These are phyloP conservation scores for Mortierella antarctica DNA, from an alignment of 192 early-diverging fungal genomes.

Conservation along the genomic window DNA sequence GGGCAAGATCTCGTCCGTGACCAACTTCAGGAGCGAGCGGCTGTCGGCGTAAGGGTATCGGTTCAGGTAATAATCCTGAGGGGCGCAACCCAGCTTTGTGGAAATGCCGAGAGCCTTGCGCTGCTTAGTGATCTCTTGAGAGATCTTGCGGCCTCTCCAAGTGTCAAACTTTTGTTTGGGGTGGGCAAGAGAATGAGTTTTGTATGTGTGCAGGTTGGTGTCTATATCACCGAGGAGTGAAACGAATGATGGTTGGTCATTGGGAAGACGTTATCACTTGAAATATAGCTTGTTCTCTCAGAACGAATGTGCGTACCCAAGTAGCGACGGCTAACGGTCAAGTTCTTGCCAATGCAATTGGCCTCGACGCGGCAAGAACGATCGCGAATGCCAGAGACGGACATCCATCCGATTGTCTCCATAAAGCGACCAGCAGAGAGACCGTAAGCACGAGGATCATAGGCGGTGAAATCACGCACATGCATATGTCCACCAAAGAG, in stretches of 20 bases:
- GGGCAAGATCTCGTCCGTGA: constrained; percentile 52
- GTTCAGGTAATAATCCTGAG: constrained; percentile 63
- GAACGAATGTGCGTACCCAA: constrained; percentile 10
- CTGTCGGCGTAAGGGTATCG: constrained; percentile 51
- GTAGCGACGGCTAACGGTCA: constrained; percentile 62
- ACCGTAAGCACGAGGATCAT: constrained; percentile 57
- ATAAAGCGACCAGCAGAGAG: constrained; percentile 63
- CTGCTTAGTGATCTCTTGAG: constrained; percentile 45
- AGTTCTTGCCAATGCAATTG: constrained; percentile 44
- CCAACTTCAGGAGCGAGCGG: constrained; percentile 47
- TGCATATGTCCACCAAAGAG: constrained; percentile 67
- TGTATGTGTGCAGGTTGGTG: constrained; percentile 63
- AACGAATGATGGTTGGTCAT: no score
- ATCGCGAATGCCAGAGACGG: constrained; percentile 52
- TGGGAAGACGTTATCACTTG: no score
- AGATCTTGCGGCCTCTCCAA: constrained; percentile 55
- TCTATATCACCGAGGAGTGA: constrained; percentile 16
- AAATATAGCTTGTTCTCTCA: no score
- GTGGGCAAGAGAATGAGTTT: constrained; percentile 56
- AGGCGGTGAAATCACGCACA: constrained; percentile 61
- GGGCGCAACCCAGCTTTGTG: constrained; percentile 54
- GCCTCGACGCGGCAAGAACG: constrained; percentile 29
- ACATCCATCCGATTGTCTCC: constrained; percentile 68
- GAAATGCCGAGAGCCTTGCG: constrained; percentile 50
- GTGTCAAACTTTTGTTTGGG: constrained; percentile 37